Base-by-base conservation (phyloP, 1,284 basidiomycete genomes). In the Sphagnurus paluster region DNA sequence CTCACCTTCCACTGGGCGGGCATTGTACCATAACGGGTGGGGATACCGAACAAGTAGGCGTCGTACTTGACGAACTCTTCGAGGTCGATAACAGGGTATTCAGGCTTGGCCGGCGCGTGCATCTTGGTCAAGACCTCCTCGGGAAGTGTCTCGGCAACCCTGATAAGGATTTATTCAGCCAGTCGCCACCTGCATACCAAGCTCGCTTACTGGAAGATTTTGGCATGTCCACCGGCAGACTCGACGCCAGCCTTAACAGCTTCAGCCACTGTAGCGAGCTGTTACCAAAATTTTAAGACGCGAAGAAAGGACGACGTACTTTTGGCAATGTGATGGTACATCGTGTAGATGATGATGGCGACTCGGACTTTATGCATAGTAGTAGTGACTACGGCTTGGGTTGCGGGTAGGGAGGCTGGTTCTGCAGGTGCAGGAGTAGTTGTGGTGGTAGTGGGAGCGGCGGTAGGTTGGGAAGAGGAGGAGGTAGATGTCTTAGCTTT, bases 71-170 rank as follows among this genome's bases (percentile, higher is more conserved):
- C 67, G 54, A 97, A 75, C 46, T 84, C 76, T 7, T 75, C 70
- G 39, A 87, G 79, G n/a, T 73, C 75, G 62, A 93, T 75, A 60
- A 88, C 62, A 29, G 91, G 89, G 73, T 90, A 89, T 52, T 75
- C 71, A 50, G 82, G 75, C 62, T 86, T 87, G 26, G 82, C 59
- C 7, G 85, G 81, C 1, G 90, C 93, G 69, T 86, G 69, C 81
- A 97, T 82, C 70, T 84, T 82, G 46, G 64, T 64, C 48, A 96
- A 75, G 47, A 97, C 70, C 21, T 91, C 87, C 10, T 80, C 67
- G 2, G 87, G 64, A 46, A 96, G 84, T 5, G 92, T 97, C 75
- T 98, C 93, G 44, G 83, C 70, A 56, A 95, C 82, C 66, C 84
- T 87, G n/a, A n/a, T n/a, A n/a, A n/a, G n/a, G n/a, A n/a, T n/a